Base-by-base conservation (phyloP, 139 green algal species). In the Klebsormidium nitens region DNA sequence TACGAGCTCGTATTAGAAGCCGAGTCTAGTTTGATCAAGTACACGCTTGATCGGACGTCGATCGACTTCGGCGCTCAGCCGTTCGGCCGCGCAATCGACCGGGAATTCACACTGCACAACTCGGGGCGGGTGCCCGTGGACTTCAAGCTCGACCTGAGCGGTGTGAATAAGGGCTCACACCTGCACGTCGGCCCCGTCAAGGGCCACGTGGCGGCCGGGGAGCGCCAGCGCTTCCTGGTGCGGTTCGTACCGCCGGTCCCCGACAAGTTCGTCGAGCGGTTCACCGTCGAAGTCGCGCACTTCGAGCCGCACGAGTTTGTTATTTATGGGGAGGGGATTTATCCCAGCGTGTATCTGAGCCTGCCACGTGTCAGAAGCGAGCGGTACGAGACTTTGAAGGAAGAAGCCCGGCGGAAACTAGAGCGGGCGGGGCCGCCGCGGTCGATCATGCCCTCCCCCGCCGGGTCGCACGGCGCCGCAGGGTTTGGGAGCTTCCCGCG, bases 11-110 rank as follows among this genome's bases (percentile, higher is more conserved):
- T 52, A 23, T 57, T 92, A 60, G 62, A 56, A 11, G 89, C 82
- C 31, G 85, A 91, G 68, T 82, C 81, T 38, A 89, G 79, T 70
- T 76, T 79, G 58, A 91, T 92, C 67, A 84, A 86, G 74, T 92
- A 84, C 69, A 68, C 38, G 3, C 71, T 95, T 35, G 87, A 88
- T 66, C 83, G 81, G 3, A 69, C 83, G 55, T 60, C 78, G 2
- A 67, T 92, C 56, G 85, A 89, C 61, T 59, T 88, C 2, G 86
- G 86, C 1, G 37, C 70, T 29, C 74, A 83, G 58, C 71, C 82
- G n/a, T 95, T 87, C 74, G 79, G 88, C 75, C 78, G 77, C 23
- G 37, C 66, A 5, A 64, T 83, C 31, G 83, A 91, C 19, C 63
- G 49, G 28, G 87, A 92, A 65, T 19, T 95, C 35, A 19, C 57